Evolutionary conservation across 1,284 basidiomycete species (phyloP), one percentile per base, ranked within the genome.

Genomic region (Schizopora paradoxa): DNA sequence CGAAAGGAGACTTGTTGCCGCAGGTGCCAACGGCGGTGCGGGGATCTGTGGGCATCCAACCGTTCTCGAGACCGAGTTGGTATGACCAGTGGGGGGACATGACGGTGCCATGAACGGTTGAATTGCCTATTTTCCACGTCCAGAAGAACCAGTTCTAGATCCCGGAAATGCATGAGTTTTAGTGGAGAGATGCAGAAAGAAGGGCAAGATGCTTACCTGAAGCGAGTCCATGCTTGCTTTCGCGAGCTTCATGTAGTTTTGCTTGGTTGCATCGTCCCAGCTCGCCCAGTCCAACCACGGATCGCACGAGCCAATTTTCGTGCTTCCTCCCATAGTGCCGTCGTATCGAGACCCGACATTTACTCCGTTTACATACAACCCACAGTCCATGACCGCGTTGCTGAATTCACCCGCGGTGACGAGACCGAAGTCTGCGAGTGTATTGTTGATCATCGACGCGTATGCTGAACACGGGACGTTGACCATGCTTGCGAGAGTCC

Each of bases 1-100:
- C 61, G 58, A 86, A 90, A 6, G 66, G 54, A 34, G 62, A 59
- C 7, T 61, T 58, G 37, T 62, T 59, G 26, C 63, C 69, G 60
- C 91, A 95, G 26, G 67, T 74, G 21, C 91, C 91, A 18, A 69
- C 43, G 1, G 81, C 76, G 13, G 60, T 62, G 49, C 90, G 74
- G 14, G 91, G 91, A 64, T 94, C 86, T 0, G 64, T 67, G 13
- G 90, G 87, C 53, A 92, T 82, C 80, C 82, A 94, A 7, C 91
- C 91, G 41, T 80, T 65, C 55, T 77, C 63, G 34, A 91, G 70
- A 27, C 91, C 91, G 50, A 91, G 82, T 56, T 82, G 65, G 67
- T 92, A 92, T 32, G 86, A 85, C 90, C 90, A 87, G 27, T 84
- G 69, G 18, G 88, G 86, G 2, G 86, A 66, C 57, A 78, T 70